A percentile compares a stretch with the other conserved stretches of the same genome.
Evolutionary conservation across 108 stramenopile genomes (phyloP).

Genomic region (Epipyxis sp.): DNA sequence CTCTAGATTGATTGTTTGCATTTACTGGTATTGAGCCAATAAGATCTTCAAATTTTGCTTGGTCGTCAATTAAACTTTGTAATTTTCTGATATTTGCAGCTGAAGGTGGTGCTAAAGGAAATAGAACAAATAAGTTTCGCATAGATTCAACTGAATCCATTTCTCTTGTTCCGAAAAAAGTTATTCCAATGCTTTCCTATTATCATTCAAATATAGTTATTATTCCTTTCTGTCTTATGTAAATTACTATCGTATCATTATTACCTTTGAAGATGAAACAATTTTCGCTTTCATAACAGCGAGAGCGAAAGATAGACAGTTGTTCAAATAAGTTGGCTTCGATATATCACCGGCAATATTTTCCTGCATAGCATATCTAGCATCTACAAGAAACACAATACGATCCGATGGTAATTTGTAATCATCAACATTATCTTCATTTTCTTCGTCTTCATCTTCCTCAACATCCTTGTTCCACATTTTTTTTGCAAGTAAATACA

Average conservation of each 20-base stretch:
- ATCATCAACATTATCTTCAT: conserved; percentile 56
- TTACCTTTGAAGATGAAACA: conserved; percentile 2
- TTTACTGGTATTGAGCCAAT: too few species aligned
- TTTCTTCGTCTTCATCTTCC: conserved; percentile 47
- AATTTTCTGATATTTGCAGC: background rate
- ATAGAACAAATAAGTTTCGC: background rate
- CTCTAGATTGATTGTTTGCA: too few species aligned
- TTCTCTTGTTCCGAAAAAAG: conserved; percentile 16
- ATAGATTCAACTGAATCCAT: conserved; percentile 50
- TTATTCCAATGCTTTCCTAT: background rate
- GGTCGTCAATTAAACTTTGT: background rate
- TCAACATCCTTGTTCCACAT: conserved; percentile 40
- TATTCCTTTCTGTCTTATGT: too few species aligned
- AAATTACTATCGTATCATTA: too few species aligned
- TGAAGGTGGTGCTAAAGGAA: background rate
- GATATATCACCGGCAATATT: background rate
- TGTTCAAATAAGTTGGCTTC: background rate
- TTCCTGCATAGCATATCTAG: background rate
- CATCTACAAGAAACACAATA: conserved; percentile 24
- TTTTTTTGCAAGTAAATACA: too few species aligned
- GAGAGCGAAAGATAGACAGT: conserved; percentile 1
- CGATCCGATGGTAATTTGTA: background rate
- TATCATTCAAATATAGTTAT: too few species aligned
- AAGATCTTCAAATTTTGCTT: background rate
- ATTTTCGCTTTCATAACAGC: conserved; percentile 49